Conservation (phyloP, 2,329 filamentous ascomycete species). For the Trichoderma gracile region DNA sequence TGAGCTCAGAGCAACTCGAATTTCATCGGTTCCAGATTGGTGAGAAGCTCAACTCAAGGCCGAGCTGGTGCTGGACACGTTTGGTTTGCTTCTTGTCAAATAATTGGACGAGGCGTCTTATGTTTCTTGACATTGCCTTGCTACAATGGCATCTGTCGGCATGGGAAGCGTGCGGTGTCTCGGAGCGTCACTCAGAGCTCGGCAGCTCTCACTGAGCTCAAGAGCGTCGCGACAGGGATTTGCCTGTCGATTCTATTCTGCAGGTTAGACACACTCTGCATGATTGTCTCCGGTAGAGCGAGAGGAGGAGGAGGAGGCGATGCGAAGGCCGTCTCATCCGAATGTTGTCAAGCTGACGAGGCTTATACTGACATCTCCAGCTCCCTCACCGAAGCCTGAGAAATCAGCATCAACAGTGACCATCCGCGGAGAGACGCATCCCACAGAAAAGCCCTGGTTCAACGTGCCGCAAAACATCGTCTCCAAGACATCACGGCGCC, state of each 20-base stretch:
- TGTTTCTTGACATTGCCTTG: constrained; percentile 13
- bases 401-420: constrained; percentile 45
- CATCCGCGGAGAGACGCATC: constrained; percentile 65
- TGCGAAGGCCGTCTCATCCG: background rate
- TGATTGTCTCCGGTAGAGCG: background rate
- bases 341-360: background rate
- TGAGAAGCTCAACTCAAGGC: background rate
- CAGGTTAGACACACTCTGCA: constrained; percentile 23
- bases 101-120: background rate
- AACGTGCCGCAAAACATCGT: constrained; percentile 79
- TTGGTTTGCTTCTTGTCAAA: background rate
- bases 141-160: constrained; percentile 32
- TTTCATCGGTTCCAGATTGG: background rate
- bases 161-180: constrained; percentile 35
- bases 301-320: background rate
- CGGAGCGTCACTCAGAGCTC: constrained; percentile 32
- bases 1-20: constrained; percentile 4
- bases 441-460: constrained; percentile 74
- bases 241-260: constrained; percentile 32
- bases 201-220: constrained; percentile 32
- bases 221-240: constrained; percentile 31
- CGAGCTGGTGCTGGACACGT: background rate
- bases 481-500: constrained; percentile 68
- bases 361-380: background rate
- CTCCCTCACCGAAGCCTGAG: background rate